Conservation (phyloP, 1,284 basidiomycete genomes). For the Ustilago vetiveriae region DNA sequence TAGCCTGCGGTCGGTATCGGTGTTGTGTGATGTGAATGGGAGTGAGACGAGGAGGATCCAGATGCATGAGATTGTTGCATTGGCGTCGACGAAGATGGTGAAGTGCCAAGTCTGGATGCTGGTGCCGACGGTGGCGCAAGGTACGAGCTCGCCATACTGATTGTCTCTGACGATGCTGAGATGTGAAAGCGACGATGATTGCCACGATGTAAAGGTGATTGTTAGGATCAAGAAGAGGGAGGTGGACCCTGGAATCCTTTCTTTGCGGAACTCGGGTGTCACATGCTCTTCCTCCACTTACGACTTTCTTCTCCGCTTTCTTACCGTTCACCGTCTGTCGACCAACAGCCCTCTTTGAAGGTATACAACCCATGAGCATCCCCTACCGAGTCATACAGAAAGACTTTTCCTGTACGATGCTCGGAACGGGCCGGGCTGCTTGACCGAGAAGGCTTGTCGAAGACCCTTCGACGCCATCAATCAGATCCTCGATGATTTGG, state of each 20-base stretch:
- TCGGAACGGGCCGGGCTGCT: too few relatives aligned
- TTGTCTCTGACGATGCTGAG: too few relatives aligned
- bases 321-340: not conserved
- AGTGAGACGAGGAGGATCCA: slow-evolving; percentile 5
- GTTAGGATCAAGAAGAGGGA: not conserved
- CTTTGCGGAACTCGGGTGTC: slow-evolving; percentile 17
- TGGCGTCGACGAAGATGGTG: not conserved
- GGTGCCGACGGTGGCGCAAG: slow-evolving; percentile 10
- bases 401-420: too few relatives aligned
- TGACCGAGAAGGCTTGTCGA: too few relatives aligned
- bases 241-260: slow-evolving; percentile 11
- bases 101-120: slow-evolving; percentile 4
- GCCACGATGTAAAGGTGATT: too few relatives aligned
- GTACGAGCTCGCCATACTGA: slow-evolving; percentile 21
- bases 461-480: too few relatives aligned
- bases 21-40: slow-evolving; percentile 1
- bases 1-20: slow-evolving; percentile 37
- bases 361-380: too few relatives aligned
- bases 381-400: too few relatives aligned
- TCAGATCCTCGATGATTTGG: too few relatives aligned
- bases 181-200: too few relatives aligned
- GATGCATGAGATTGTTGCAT: not conserved
- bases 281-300: slow-evolving; percentile 8
- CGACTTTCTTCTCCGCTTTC: not conserved
- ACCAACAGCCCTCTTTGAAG: too few relatives aligned